A percentile compares a stretch with the other conserved stretches of the same genome.
Evolutionary conservation across 2,329 filamentous ascomycete species (phyloP).

Genomic region (Piedraia hortae): DNA sequence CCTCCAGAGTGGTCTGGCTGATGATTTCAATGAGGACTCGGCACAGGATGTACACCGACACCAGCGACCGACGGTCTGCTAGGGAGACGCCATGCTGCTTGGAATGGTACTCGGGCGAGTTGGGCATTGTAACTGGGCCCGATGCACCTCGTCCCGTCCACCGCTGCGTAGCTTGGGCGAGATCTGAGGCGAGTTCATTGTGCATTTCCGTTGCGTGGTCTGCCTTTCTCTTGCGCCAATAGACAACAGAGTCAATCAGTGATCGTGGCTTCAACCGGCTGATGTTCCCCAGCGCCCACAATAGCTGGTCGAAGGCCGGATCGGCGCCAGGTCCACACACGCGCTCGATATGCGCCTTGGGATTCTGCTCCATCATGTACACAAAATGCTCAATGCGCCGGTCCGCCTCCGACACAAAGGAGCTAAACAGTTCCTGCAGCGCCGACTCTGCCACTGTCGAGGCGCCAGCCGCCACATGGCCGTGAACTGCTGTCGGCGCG

Average conservation of each 20-base stretch:
- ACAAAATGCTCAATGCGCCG: conserved; percentile 82
- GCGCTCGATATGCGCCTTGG: conserved; percentile 59
- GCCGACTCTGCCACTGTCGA: conserved; percentile 97
- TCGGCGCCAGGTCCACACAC: conserved; percentile 82
- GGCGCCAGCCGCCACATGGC: background rate
- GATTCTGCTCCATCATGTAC: conserved; percentile 40
- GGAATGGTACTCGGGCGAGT: conserved; percentile 1
- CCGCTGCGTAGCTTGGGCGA: conserved; percentile 6
- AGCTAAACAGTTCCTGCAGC: conserved; percentile 83
- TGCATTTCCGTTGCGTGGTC: conserved; percentile 35
- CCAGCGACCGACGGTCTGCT: conserved; percentile 58
- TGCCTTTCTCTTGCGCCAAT: conserved; percentile 90
- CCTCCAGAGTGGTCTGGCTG: conserved; percentile 56
- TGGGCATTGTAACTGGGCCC: conserved; percentile 3
- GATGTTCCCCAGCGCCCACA: conserved; percentile 79
- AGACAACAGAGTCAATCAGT: conserved; percentile 88
- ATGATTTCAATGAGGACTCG: conserved; percentile 85
- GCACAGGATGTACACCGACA: conserved; percentile 89
- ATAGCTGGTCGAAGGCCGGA: conserved; percentile 73
- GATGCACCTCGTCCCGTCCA: conserved; percentile 3
- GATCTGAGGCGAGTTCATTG: conserved; percentile 9
- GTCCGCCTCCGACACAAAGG: conserved; percentile 90
- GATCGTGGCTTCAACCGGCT: conserved; percentile 82
- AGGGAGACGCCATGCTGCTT: conserved; percentile 9
- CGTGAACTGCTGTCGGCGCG: conserved; percentile 42